Percentiles rank a stretch among this genome's conserved stretches.
phyloP scores from a whole-genome alignment of 306 rosid species.

The Dicorynia guianensis region DNA sequence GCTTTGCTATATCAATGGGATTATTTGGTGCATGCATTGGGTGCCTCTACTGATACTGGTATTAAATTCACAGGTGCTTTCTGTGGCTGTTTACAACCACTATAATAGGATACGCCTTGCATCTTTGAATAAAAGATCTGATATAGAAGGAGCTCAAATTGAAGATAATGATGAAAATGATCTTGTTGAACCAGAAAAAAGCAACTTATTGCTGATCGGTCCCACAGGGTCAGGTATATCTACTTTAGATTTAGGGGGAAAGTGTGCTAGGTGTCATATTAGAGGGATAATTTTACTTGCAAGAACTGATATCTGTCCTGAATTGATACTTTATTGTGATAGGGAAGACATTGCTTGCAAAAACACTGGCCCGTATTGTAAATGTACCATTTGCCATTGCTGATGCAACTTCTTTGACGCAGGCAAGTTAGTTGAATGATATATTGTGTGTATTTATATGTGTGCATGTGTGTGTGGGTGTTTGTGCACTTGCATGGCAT shows the following conservation, averaged over 20 bases:
- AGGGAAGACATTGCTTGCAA: constrained; percentile 84
- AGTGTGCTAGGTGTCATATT: neutral
- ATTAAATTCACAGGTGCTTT: constrained; percentile 60
- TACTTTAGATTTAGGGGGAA: neutral
- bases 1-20: neutral
- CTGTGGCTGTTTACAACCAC: constrained; percentile 84
- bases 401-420: constrained; percentile 79
- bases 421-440: constrained; percentile 52
- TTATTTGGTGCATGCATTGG: neutral
- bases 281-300: neutral
- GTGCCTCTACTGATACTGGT: constrained; percentile 18
- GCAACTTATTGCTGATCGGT: constrained; percentile 71
- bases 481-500: neutral
- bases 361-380: constrained; percentile 76
- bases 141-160: constrained; percentile 15
- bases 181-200: constrained; percentile 66
- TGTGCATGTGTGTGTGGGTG: neutral
- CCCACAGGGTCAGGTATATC: constrained; percentile 76
- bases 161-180: constrained; percentile 51
- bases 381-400: constrained; percentile 79
- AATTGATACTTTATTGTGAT: constrained; percentile 36
- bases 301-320: constrained; percentile 19
- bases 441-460: neutral
- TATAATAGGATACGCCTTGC: constrained; percentile 62
- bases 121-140: constrained; percentile 43